Evolutionary conservation across 2,329 filamentous ascomycete genomes (phyloP), one percentile per base, ranked within the genome.

Genomic region (Cladophialophora yegresii): DNA sequence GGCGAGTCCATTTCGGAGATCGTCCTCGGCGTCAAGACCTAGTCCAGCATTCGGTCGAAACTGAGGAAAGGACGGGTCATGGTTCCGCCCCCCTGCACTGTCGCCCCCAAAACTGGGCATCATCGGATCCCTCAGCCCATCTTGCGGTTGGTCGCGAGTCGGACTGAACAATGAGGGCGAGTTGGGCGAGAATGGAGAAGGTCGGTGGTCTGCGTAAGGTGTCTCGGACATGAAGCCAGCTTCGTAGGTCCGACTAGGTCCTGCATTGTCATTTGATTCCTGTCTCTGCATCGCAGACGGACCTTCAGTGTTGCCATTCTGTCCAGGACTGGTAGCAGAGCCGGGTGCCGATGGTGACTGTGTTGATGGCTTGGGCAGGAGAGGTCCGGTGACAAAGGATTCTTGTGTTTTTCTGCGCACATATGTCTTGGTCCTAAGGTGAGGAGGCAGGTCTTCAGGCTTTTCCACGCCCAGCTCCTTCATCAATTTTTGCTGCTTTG

Each of bases 401-500:
- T 71, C 69, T 55, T 84, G 82, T n/a, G 86, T 79, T 3, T 87
- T 87, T 75, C 93, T 93, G 28, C 90, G 87, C 67, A 91, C 90
- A 67, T 89, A 87, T 0, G 88, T 87, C 75, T 96, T 96, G 3
- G 90, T 87, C 68, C 91, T 88, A 67, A 93, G 85, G 70, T 90
- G 87, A 66, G 92, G 88, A 0, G 95, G 95, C 4, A 99, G 83
- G 70, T 97, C 91, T 60, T 98, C 93, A 0, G 92, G 91, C 70
- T 96, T 92, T 3, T 93, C 89, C 12, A 98, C 91, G 1, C 92
- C 93, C 66, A 95, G 87, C 72, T 95, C 89, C 1, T 87, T 87
- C 82, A 99, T 89, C 72, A 98, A 85, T 80, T 97, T 98, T 76
- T 98, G 93, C 69, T 97, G 86, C 78, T 99, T 99, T 0, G 95